A percentile compares a stretch with the other conserved stretches of the same genome.
These are phyloP conservation scores for Marvania coccoides DNA, from an alignment of 139 green algal species.

Conservation along the genomic window DNA sequence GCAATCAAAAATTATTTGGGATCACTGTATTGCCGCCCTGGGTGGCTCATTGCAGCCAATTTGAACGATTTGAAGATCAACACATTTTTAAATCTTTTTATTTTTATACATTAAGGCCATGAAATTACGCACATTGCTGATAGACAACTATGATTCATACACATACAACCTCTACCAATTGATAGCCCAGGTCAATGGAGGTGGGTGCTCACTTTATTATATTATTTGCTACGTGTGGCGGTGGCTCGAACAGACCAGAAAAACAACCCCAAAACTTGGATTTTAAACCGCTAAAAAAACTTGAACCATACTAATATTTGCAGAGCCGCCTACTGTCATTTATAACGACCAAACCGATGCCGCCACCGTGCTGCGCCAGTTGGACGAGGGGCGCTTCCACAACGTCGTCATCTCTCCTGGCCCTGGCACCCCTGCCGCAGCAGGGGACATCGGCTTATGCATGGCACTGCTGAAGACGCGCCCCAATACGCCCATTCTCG, in stretches of 20 bases:
- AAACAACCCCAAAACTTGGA: no score
- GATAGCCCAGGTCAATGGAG: conserved; percentile 77
- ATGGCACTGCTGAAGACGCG: conserved; percentile 44
- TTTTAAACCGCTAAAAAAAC: no score
- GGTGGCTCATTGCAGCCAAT: background rate
- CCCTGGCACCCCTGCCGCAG: conserved; percentile 70
- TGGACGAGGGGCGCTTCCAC: conserved; percentile 43
- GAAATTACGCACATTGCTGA: conserved; percentile 66
- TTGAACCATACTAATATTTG: background rate
- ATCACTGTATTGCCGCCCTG: background rate
- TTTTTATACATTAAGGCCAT: no score
- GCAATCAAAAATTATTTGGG: background rate
- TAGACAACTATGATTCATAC: conserved; percentile 99
- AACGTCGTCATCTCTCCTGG: conserved; percentile 94
- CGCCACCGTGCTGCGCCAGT: conserved; percentile 33
- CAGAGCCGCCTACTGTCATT: conserved; percentile 66
- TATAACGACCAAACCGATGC: conserved; percentile 71
- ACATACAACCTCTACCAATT: conserved; percentile 97
- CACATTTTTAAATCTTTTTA: no score
- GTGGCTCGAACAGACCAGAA: no score
- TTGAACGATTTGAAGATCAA: no score
- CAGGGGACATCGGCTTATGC: conserved; percentile 78
- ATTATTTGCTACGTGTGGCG: no score
- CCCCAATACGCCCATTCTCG: conserved; percentile 73
- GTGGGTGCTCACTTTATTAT: conserved; percentile 41